Conservation (phyloP, 2,329 filamentous ascomycete species). For the Penicillium sumatraense region DNA sequence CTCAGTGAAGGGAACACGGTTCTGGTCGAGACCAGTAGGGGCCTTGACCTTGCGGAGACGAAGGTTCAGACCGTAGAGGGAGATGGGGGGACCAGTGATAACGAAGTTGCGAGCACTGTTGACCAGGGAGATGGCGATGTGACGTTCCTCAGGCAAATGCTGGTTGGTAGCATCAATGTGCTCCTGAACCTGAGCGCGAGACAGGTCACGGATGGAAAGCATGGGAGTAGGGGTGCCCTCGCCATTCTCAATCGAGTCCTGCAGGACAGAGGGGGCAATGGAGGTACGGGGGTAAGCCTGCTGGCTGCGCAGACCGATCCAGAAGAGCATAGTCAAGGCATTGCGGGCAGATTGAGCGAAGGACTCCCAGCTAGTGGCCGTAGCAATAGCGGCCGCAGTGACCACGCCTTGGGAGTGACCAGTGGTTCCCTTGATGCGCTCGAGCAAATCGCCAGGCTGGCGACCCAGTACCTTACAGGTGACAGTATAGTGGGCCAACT, state of each 20-base stretch:
- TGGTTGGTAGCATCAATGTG: constrained; percentile 97
- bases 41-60: constrained; percentile 97
- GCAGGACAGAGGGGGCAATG: constrained; percentile 84
- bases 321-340: constrained; percentile 92
- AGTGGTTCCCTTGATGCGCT: constrained; percentile 83
- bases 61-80: constrained; percentile 92
- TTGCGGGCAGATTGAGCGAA: constrained; percentile 80
- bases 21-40: constrained; percentile 95
- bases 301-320: constrained; percentile 96
- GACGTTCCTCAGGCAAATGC: constrained; percentile 87
- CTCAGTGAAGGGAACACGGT: constrained; percentile 89
- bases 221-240: constrained; percentile 97
- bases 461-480: constrained; percentile 90
- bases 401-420: constrained; percentile 97
- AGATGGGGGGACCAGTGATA: constrained; percentile 93
- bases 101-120: constrained; percentile 98
- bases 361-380: constrained; percentile 89
- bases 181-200: constrained; percentile 85
- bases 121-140: constrained; percentile 92
- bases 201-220: constrained; percentile 94
- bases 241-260: constrained; percentile 90
- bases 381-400: constrained; percentile 87
- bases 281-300: constrained; percentile 97
- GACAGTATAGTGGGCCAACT: constrained; percentile 93
- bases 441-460: constrained; percentile 84